A percentile compares a stretch with the other conserved stretches of the same genome.
Conservation (phyloP, 1,139 yeast genomes). For the Debaryomycetaceae sp. region DNA sequence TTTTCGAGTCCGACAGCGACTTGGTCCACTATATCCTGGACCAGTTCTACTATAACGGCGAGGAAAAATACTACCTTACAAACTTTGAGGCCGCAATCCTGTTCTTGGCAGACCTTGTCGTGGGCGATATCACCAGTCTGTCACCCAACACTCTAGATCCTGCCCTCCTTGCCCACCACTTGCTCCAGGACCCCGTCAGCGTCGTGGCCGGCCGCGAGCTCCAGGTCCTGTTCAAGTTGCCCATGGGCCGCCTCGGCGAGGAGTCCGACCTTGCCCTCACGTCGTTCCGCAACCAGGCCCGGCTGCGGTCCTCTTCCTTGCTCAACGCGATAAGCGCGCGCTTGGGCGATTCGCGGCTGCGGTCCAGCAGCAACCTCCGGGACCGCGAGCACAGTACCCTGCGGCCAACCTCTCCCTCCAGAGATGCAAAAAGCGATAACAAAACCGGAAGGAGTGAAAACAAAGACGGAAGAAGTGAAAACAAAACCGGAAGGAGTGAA, state of each 20-base stretch:
- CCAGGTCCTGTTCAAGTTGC: slow-evolving; percentile 19
- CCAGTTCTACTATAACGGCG: slow-evolving; percentile 28
- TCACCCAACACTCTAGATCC: neutral
- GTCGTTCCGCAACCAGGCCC: slow-evolving; percentile 6
- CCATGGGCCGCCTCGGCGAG: slow-evolving; percentile 14
- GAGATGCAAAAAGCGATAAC: no score
- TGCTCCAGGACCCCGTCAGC: slow-evolving; percentile 4
- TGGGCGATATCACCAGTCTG: slow-evolving; percentile 17
- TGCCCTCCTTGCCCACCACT: slow-evolving; percentile 4
- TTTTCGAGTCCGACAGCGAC: slow-evolving; percentile 21
- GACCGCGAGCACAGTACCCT: neutral
- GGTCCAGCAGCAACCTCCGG: slow-evolving; percentile 20
- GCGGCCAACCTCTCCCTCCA: no score
- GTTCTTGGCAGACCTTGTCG: slow-evolving; percentile 27
- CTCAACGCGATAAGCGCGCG: slow-evolving; percentile 25
- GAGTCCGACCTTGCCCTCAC: slow-evolving; percentile 10
- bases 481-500: no score
- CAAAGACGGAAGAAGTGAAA: no score
- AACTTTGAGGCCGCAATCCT: slow-evolving; percentile 34
- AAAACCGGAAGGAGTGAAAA: no score
- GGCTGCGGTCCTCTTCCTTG: slow-evolving; percentile 31
- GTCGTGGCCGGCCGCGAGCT: slow-evolving; percentile 25
- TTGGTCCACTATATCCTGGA: slow-evolving; percentile 18
- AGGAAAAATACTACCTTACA: slow-evolving; percentile 28
- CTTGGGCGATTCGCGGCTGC: slow-evolving; percentile 21